Base-by-base conservation (phyloP, 768 basidiomycete species). In the Leccinum uliginosum region DNA sequence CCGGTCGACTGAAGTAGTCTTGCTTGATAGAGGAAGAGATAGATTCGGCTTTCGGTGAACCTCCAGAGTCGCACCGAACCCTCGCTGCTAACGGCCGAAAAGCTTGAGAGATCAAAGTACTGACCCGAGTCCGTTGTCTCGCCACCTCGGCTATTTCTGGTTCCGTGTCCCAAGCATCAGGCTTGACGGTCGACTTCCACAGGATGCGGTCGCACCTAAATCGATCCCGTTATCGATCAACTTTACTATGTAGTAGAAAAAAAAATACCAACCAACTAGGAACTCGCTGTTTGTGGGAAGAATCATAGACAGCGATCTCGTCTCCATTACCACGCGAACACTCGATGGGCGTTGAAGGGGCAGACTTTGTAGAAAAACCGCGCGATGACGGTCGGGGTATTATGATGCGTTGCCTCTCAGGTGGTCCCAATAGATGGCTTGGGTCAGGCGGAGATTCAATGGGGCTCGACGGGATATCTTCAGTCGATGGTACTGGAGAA, bases 151-250 rank as follows among this genome's bases (percentile, higher is more conserved):
- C 64, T 50, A 67, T 30, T n/a, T 73, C 71, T 10, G 78, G 75
- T 15, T 73, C 74, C 34, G 76, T 78, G 9, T 73, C 68, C 24
- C 78, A 74, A 1, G 73, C 71, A 12, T 77, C 77, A 15, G 79
- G 79, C 29, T 74, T 65, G 24, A 88, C 76, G 1, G 86, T 91
- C 6, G 87, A 79, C 70, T 91, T 93, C 84, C 85, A 92, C 5
- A 93, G 72, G 46, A 93, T 89, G 19, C 91, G 83, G 67, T 93
- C 91, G 65, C 91, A 93, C 88, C 88, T 89, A 52, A 7, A 57
- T 38, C 5, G n/a, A 23, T 32, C 35, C 45, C 32, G 34, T 12
- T 40, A 49, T 67, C 26, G 57, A 56, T 29, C 46, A 56, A 26
- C 44, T 29, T 35, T 6, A 26, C 11, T 2, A 40, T n/a, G 47